Conservation (phyloP, 2,329 filamentous ascomycete genomes). For the Monosporascus sp. region DNA sequence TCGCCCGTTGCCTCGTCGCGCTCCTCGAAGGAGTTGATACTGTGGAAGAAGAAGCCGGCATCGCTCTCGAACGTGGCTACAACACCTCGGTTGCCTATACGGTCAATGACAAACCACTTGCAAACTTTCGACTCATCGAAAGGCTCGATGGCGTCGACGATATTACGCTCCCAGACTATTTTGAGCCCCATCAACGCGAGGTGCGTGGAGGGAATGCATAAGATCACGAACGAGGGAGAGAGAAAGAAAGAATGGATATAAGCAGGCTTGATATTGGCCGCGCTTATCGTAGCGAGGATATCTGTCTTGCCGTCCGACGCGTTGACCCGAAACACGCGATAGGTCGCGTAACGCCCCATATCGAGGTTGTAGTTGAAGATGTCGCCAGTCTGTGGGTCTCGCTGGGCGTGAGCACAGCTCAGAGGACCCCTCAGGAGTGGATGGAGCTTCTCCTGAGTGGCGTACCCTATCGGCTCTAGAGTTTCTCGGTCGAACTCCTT, state of each 20-base stretch:
- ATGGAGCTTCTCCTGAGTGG: constrained; percentile 57
- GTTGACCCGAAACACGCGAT: constrained; percentile 65
- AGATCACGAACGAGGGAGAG: constrained; percentile 63
- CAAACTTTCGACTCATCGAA: constrained; percentile 55
- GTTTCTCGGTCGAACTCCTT: constrained; percentile 65
- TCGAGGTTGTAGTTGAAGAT: constrained; percentile 79
- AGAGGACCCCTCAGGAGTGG: constrained; percentile 62
- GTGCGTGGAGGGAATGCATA: constrained; percentile 68
- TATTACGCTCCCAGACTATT: constrained; percentile 60
- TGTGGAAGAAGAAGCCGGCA: constrained; percentile 75
- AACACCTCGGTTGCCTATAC: constrained; percentile 55
- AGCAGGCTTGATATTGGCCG: constrained; percentile 46
- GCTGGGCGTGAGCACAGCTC: constrained; percentile 66
- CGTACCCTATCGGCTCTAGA: constrained; percentile 65
- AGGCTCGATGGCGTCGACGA: constrained; percentile 62
- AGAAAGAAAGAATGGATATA: constrained; percentile 85
- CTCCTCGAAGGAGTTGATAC: constrained; percentile 72
- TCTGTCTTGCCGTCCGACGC: constrained; percentile 60
- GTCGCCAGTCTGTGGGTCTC: constrained; percentile 69
- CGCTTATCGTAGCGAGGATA: constrained; percentile 63
- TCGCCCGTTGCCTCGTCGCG: constrained; percentile 29
- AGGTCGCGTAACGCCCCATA: constrained; percentile 51
- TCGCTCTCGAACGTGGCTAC: constrained; percentile 64
- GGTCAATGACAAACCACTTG: constrained; percentile 72
- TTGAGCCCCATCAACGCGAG: constrained; percentile 52